Evolutionary conservation across 495 filamentous ascomycete species (phyloP), one percentile per base, ranked within the genome.

Genomic region (Chaetomidium leptoderma): DNA sequence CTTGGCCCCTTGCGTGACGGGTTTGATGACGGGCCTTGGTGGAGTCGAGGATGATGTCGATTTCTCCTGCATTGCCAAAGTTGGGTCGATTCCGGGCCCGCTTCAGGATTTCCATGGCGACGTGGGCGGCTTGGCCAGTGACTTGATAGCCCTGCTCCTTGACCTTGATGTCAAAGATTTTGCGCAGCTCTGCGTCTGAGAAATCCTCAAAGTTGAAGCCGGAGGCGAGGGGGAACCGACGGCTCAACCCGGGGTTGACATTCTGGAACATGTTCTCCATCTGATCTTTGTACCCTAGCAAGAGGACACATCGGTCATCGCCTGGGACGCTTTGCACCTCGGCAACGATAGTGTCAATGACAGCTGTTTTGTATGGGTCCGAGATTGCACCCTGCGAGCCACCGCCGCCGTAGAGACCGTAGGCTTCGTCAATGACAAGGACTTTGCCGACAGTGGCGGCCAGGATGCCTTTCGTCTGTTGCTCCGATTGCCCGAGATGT

Each of bases 181-280:
- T 49, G 2, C 68, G 57, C 2, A 92, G 68, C 58, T 90, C 80
- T 0, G 63, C 62, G 9, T 86, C 76, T 0, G 71, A 76, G 63
- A 88, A 91, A 58, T 91, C 86, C 42, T 90, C 81, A 62, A 93
- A 92, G 2, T 61, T 58, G 53, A 95, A 92, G 0, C 82, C 86
- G 5, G 76, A 70, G 0, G 78, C 73, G 0, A 89, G 71, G 0
- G 83, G 83, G 56, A 95, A 93, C 9, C 88, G 78, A 48, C 89
- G 77, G 4, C 69, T 71, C 3, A 95, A 75, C 0, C 89, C 90
- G 0, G 88, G 87, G 58, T 95, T 95, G 59, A 86, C 84, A 51
- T 88, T 86, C 52, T 85, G 84, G 59, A 95, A 89, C 88, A 93
- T 91, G 4, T 76, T 67, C 51, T 80, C 76, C 81, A 95, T 89